Base-by-base conservation (phyloP, 805 yeast genomes). In the Myxozyma neglecta region DNA sequence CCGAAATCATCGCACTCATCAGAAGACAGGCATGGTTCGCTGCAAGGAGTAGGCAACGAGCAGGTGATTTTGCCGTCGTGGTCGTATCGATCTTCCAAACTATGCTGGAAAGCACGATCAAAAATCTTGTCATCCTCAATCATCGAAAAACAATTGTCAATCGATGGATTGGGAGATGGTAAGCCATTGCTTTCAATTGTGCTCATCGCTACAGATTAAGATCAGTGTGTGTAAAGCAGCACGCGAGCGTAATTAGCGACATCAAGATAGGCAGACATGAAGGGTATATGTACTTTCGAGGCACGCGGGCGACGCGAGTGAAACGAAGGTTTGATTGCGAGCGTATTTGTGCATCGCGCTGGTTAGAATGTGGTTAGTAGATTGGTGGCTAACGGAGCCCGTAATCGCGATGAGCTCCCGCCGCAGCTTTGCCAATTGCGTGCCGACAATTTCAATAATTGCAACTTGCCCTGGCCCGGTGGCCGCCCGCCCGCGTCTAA, bases 131-230 rank as follows among this genome's bases (percentile, higher is more conserved):
- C 64, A 6, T 56, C 64, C 32, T 44, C 64, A 7, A 37, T 45
- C 49, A 55, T 20, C 42, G 63, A 48, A 42, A 54, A 59, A 46
- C 64, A 51, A 13, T 16, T 47, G 53, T 64, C 67, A 2, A 64
- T 24, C 16, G 67, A 64, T 20, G 67, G 67, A 48, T 64, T 61
- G 44, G 67, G 67, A 37, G 67, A 64, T 40, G 66, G 67, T 40
- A 64, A 59, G 43, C 67, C 67, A 14, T 56, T 46, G 49, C 54
- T 36, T 37, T 57, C 66, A 42, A 64, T 47, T 48, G 53, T 36
- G 42, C 13, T 40, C 62, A 58, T 58, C 36, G 53, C 16, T 20
- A 55, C 32, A 16, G 44, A 50, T 36, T 18, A 18, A 37, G 44
- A 18, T 14, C 42, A 20, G 14, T 14, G 53, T 10, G 45, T 35